A percentile compares a stretch with the other conserved stretches of the same genome.
phyloP scores from a whole-genome alignment of 805 yeast species.

The Yamadazyma nakazawae region DNA sequence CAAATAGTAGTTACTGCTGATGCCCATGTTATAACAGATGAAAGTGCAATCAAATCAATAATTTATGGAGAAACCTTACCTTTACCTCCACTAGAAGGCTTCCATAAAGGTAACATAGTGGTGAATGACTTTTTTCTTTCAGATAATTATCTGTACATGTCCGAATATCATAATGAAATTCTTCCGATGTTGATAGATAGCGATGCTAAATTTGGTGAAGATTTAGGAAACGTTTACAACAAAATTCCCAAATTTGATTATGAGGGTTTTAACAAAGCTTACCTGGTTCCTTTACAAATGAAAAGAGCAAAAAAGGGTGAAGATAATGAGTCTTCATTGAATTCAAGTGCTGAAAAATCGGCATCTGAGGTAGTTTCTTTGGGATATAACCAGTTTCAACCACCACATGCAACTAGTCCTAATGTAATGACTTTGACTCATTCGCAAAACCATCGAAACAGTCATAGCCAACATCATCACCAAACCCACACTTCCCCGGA shows the following conservation, averaged over 20 bases:
- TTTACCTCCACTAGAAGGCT: constrained; percentile 26
- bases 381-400: constrained; percentile 2
- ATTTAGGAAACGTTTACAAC: constrained; percentile 25
- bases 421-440: background rate
- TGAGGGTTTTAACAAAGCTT: constrained; percentile 25
- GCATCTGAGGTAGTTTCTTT: constrained; percentile 2
- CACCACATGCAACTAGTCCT: background rate
- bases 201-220: constrained; percentile 28
- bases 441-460: background rate
- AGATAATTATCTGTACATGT: constrained; percentile 32
- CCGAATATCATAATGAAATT: constrained; percentile 36
- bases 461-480: background rate
- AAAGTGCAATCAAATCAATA: constrained; percentile 28
- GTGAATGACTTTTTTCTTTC: constrained; percentile 36
- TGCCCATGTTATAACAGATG: constrained; percentile 25
- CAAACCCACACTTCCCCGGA: background rate
- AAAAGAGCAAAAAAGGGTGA: constrained; percentile 4
- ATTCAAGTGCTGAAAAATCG: background rate
- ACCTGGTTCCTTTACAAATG: constrained; percentile 21
- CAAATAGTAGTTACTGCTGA: constrained; percentile 28
- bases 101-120: constrained; percentile 32
- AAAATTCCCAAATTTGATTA: constrained; percentile 33
- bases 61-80: constrained; percentile 29
- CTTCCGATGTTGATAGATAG: constrained; percentile 27
- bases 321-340: background rate